These are phyloP conservation scores for Trichoderma breve DNA, from an alignment of 2,329 filamentous ascomycete species.

Conservation along the genomic window DNA sequence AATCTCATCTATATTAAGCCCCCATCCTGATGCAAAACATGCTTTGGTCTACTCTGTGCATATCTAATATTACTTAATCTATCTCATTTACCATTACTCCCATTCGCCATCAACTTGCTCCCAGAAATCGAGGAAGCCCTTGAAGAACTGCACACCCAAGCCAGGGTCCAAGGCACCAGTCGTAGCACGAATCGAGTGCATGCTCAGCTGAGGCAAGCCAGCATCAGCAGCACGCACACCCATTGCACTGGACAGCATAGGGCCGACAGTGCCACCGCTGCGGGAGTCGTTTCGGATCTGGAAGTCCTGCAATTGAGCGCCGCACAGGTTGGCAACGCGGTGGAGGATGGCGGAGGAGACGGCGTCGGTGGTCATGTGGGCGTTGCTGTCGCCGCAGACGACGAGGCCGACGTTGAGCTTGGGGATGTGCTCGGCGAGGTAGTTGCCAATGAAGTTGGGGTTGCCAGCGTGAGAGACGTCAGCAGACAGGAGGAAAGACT, in stretches of 20 bases:
- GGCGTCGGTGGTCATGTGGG: slow-evolving; percentile 93
- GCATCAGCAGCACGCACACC: slow-evolving; percentile 83
- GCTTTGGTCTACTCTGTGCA: background rate
- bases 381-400: slow-evolving; percentile 80
- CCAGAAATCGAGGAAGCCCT: slow-evolving; percentile 83
- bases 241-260: slow-evolving; percentile 77
- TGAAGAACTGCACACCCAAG: slow-evolving; percentile 82
- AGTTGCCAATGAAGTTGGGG: slow-evolving; percentile 84
- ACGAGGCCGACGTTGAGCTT: slow-evolving; percentile 84
- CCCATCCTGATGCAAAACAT: background rate
- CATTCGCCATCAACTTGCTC: slow-evolving; percentile 84
- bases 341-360: slow-evolving; percentile 79
- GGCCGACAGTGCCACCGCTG: slow-evolving; percentile 91
- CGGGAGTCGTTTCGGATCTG: slow-evolving; percentile 92
- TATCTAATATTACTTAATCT: background rate
- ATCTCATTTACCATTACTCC: slow-evolving; percentile 32
- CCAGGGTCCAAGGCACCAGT: slow-evolving; percentile 85
- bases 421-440: slow-evolving; percentile 82
- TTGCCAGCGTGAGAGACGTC: slow-evolving; percentile 94
- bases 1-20: background rate
- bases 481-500: slow-evolving; percentile 86
- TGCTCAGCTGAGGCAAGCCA: slow-evolving; percentile 86
- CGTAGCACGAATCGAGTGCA: slow-evolving; percentile 90
- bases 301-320: slow-evolving; percentile 76
- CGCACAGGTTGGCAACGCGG: slow-evolving; percentile 72